phyloP scores from a whole-genome alignment of 257 asterid species.

The Hygrophila difformis region DNA sequence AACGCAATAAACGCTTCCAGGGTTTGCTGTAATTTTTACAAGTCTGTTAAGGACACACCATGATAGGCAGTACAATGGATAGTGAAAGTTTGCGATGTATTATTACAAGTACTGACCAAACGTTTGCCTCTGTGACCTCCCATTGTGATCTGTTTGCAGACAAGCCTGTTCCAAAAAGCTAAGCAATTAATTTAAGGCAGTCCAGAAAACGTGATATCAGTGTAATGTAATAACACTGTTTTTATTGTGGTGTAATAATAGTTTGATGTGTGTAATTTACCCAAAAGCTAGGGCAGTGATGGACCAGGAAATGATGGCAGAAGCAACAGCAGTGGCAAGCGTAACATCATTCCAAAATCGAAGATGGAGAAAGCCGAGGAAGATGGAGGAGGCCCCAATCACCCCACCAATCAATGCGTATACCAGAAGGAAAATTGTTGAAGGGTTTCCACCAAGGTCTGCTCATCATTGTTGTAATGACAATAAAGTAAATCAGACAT shows the following conservation, averaged over 20 bases:
- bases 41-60: neutral
- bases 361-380: conserved; percentile 42
- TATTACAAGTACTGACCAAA: conserved; percentile 41
- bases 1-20: conserved; percentile 57
- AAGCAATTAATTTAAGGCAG: neutral
- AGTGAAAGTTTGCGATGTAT: neutral
- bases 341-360: conserved; percentile 39
- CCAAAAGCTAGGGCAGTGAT: conserved; percentile 65
- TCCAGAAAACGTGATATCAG: too few species aligned
- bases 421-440: conserved; percentile 46
- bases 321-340: conserved; percentile 48
- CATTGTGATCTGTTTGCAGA: conserved; percentile 67
- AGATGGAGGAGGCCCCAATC: conserved; percentile 44
- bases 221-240: too few species aligned
- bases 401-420: conserved; percentile 54
- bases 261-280: conserved; percentile 16
- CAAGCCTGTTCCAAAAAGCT: conserved; percentile 36
- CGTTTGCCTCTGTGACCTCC: conserved; percentile 83
- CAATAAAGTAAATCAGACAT: too few species aligned
- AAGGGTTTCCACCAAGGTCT: conserved; percentile 78
- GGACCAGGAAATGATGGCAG: conserved; percentile 48
- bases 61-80: neutral
- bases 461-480: too few species aligned
- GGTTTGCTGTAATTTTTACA: conserved; percentile 49
- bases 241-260: too few species aligned